A percentile compares a stretch with the other conserved stretches of the same genome.
phyloP scores from a whole-genome alignment of 352 stramenopile genomes.

The Globisporangium nodosum region DNA sequence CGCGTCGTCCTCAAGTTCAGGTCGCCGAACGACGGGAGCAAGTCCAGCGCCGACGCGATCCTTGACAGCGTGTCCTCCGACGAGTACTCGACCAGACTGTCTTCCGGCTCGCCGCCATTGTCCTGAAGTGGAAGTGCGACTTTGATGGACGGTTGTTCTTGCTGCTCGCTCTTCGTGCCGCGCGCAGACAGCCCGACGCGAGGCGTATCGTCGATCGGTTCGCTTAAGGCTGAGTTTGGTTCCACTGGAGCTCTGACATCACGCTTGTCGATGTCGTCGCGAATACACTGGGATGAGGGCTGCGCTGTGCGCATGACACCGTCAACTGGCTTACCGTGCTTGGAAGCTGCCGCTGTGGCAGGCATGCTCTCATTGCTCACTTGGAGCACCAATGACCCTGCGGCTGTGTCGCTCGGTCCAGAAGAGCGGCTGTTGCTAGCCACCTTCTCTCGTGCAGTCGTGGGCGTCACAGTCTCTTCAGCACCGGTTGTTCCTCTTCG shows the following conservation, averaged over 20 bases:
- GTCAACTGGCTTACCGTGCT: too few species aligned
- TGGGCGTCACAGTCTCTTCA: not conserved
- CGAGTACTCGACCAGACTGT: slow-evolving; percentile 29
- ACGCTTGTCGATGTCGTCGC: too few species aligned
- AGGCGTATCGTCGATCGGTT: too few species aligned
- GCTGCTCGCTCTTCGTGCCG: too few species aligned
- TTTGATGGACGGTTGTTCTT: not conserved
- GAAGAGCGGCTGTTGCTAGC: not conserved
- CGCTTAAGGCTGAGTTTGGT: too few species aligned
- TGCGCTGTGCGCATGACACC: too few species aligned
- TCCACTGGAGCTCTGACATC: too few species aligned
- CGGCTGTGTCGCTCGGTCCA: not conserved
- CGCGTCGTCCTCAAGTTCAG: not conserved
- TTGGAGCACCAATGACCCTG: too few species aligned
- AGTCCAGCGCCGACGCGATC: slow-evolving; percentile 32
- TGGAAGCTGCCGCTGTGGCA: too few species aligned
- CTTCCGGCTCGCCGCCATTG: not conserved
- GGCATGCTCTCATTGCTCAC: too few species aligned
- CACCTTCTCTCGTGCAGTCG: not conserved
- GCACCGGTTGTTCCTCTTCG: not conserved
- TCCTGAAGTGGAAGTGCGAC: not conserved
- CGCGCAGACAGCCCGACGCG: too few species aligned
- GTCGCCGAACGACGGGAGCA: slow-evolving; percentile 22
- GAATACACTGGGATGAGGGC: too few species aligned
- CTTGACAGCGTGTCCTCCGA: slow-evolving; percentile 23